Evolutionary conservation across 768 basidiomycete species (phyloP).

Genomic region (Tephrocybe rancida): DNA sequence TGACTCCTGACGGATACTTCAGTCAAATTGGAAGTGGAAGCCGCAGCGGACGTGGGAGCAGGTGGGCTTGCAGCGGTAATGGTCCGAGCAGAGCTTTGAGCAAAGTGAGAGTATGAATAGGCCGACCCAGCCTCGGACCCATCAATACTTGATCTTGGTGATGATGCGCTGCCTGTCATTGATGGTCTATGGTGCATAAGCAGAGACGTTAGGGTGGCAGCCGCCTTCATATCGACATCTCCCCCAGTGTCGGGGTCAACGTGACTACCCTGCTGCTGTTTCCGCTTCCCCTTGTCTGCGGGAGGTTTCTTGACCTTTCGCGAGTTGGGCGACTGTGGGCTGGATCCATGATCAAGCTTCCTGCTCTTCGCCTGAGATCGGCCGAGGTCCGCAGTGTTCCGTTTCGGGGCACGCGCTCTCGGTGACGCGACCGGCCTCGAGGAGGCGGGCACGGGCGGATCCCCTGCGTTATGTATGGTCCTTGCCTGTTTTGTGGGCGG

Average conservation of each 20-base stretch:
- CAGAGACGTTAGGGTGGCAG: constrained; percentile 76
- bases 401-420: constrained; percentile 40
- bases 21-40: constrained; percentile 31
- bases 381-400: constrained; percentile 48
- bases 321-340: constrained; percentile 39
- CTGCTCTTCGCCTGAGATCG: constrained; percentile 48
- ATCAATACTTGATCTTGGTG: constrained; percentile 73
- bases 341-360: constrained; percentile 29
- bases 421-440: constrained; percentile 47
- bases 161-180: constrained; percentile 59
- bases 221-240: constrained; percentile 81
- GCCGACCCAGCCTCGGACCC: constrained; percentile 67
- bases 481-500: constrained; percentile 77
- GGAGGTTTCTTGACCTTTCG: constrained; percentile 43
- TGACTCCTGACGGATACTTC: constrained; percentile 35
- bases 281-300: constrained; percentile 52
- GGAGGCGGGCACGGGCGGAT: constrained; percentile 66
- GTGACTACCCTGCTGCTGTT: constrained; percentile 26
- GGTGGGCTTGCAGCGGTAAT: constrained; percentile 41
- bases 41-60: constrained; percentile 39
- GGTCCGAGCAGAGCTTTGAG: constrained; percentile 67
- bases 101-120: constrained; percentile 64
- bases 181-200: constrained; percentile 67
- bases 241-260: constrained; percentile 47
- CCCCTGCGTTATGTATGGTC: constrained; percentile 75